phyloP scores from a whole-genome alignment of 768 basidiomycete genomes.

The Exidia glandulosa region DNA sequence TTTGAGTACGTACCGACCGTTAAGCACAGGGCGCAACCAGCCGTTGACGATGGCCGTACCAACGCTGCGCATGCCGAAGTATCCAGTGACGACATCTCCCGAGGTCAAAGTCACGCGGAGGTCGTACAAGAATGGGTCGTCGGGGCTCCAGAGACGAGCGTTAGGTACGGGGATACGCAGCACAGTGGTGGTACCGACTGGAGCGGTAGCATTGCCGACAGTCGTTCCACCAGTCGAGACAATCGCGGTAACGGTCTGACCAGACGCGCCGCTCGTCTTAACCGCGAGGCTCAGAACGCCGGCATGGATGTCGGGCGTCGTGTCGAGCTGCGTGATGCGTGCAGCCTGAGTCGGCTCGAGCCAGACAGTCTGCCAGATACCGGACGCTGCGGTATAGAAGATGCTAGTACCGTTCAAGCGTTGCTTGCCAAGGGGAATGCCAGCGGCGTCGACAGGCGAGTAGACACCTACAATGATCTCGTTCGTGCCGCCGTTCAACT shows the following conservation, averaged over 20 bases:
- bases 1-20: background rate
- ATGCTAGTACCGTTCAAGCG: background rate
- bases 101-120: background rate
- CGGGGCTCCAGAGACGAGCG: background rate
- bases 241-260: background rate
- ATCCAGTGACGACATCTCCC: background rate
- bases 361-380: background rate
- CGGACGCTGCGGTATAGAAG: background rate
- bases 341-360: background rate
- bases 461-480: background rate
- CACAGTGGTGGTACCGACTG: background rate
- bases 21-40: background rate
- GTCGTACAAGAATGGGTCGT: background rate
- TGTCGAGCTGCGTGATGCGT: background rate
- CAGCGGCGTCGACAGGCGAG: background rate
- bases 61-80: background rate
- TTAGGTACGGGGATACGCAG: background rate
- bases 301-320: background rate
- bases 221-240: background rate
- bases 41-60: background rate
- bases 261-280: background rate
- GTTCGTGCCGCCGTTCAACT: background rate
- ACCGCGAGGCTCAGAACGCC: background rate
- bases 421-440: background rate
- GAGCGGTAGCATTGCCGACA: background rate